These are phyloP conservation scores for Bertia moriformis DNA, from an alignment of 2,329 filamentous ascomycete species.

Conservation along the genomic window DNA sequence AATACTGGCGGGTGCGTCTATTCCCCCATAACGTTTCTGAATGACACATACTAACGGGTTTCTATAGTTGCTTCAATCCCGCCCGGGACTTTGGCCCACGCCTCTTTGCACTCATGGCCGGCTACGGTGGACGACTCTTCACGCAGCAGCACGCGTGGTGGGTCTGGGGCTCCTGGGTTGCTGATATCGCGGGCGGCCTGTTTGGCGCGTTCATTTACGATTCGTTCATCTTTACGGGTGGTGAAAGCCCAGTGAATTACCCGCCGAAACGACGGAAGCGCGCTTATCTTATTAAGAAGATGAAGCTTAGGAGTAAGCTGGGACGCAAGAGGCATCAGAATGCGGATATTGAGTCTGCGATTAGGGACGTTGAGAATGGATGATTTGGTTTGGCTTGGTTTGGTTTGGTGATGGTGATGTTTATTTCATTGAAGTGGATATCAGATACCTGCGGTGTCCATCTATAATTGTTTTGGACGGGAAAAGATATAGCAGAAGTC, in stretches of 20 bases:
- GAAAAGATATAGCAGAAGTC: too few species aligned
- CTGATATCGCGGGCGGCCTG: constrained; percentile 14
- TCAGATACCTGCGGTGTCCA: too few species aligned
- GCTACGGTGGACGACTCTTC: constrained; percentile 14
- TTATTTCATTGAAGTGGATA: too few species aligned
- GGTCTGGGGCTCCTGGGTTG: constrained; percentile 18
- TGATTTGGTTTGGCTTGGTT: too few species aligned
- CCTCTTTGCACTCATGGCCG: constrained; percentile 14
- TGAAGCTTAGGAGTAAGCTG: neutral
- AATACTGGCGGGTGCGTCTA: constrained; percentile 14
- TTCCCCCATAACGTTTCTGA: neutral
- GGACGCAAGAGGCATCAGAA: too few species aligned
- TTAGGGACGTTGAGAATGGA: too few species aligned
- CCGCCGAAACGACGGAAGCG: constrained; percentile 2
- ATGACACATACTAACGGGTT: neutral
- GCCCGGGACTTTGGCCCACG: constrained; percentile 18
- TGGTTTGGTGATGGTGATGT: too few species aligned
- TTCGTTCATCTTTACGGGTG: constrained; percentile 19
- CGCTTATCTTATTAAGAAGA: neutral
- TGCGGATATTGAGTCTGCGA: too few species aligned
- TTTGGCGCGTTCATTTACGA: constrained; percentile 17
- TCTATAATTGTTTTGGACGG: too few species aligned
- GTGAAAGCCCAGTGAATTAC: constrained; percentile 18
- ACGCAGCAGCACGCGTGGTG: constrained; percentile 13
- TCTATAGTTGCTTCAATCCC: constrained; percentile 16